A percentile compares a stretch with the other conserved stretches of the same genome.
phyloP scores from a whole-genome alignment of 768 basidiomycete genomes.

The Rhizopogon roseolus region DNA sequence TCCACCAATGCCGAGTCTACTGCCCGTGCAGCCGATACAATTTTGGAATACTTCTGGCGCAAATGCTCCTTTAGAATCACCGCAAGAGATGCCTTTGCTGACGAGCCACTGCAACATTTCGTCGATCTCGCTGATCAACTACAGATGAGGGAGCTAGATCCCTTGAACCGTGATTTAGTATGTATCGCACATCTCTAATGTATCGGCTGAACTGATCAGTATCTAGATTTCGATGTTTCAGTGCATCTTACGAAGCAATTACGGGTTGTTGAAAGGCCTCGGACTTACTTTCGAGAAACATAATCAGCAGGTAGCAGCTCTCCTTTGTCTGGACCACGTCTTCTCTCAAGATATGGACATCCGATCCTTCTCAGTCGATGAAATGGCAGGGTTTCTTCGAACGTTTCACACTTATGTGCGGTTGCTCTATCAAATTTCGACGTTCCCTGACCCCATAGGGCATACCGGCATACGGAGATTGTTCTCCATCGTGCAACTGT shows the following conservation, averaged over 20 bases:
- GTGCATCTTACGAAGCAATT: slow-evolving; percentile 23
- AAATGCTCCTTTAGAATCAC: slow-evolving; percentile 35
- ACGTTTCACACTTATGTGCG: slow-evolving; percentile 32
- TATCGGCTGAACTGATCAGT: slow-evolving; percentile 10
- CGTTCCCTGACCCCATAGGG: slow-evolving; percentile 23
- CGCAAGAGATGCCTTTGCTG: slow-evolving; percentile 1
- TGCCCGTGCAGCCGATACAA: slow-evolving; percentile 30
- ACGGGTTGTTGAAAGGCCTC: slow-evolving; percentile 25
- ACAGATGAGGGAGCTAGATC: slow-evolving; percentile 4
- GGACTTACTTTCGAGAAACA: slow-evolving; percentile 23
- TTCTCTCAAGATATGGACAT: slow-evolving; percentile 27
- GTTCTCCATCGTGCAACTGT: slow-evolving; percentile 27
- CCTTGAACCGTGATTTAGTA: slow-evolving; percentile 9
- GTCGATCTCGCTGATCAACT: slow-evolving; percentile 19
- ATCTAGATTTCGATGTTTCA: slow-evolving; percentile 30
- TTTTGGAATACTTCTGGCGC: slow-evolving; percentile 43
- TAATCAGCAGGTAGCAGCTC: slow-evolving; percentile 27
- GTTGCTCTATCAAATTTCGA: slow-evolving; percentile 24
- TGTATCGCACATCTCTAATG: slow-evolving; percentile 3
- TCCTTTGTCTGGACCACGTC: slow-evolving; percentile 40
- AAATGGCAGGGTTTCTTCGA: slow-evolving; percentile 26
- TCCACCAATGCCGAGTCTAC: slow-evolving; percentile 19
- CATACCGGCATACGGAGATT: slow-evolving; percentile 22
- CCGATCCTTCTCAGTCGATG: slow-evolving; percentile 14
- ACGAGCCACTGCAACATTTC: slow-evolving; percentile 12